These are phyloP conservation scores for Neurospora tetrasperma DNA, from an alignment of 495 filamentous ascomycete species.

Conservation along the genomic window DNA sequence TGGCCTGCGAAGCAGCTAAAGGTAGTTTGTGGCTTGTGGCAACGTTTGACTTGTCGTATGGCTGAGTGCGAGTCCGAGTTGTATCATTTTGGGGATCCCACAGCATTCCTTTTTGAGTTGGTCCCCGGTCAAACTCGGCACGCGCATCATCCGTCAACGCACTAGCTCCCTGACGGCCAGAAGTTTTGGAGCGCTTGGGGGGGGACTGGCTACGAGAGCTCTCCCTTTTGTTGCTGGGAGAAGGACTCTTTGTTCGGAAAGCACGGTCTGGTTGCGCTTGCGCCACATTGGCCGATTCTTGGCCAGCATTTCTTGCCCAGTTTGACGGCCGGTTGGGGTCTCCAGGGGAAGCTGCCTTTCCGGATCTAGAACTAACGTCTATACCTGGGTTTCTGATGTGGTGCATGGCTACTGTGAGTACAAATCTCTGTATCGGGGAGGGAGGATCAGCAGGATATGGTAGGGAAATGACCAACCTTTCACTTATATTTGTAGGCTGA, in stretches of 20 bases:
- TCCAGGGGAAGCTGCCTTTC: neutral
- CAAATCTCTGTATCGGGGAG: neutral
- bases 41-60: constrained; percentile 17
- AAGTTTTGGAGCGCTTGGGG: constrained; percentile 13
- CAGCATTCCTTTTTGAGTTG: constrained; percentile 23
- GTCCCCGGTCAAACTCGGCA: constrained; percentile 23
- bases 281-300: neutral
- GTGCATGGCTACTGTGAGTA: neutral
- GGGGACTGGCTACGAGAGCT: constrained; percentile 11
- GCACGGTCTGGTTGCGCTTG: neutral
- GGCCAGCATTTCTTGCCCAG: neutral
- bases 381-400: neutral
- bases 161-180: neutral
- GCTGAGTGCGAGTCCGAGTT: constrained; percentile 9
- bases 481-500: neutral
- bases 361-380: neutral
- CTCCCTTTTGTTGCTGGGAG: constrained; percentile 10
- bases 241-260: constrained; percentile 7
- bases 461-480: constrained; percentile 4
- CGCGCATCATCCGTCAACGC: constrained; percentile 10
- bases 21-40: constrained; percentile 12
- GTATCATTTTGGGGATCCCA: constrained; percentile 25
- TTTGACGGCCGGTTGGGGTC: neutral
- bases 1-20: constrained; percentile 6
- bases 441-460: neutral